Conservation (phyloP, 106 monocot genomes). For the Acanthochlamys bracteata region DNA sequence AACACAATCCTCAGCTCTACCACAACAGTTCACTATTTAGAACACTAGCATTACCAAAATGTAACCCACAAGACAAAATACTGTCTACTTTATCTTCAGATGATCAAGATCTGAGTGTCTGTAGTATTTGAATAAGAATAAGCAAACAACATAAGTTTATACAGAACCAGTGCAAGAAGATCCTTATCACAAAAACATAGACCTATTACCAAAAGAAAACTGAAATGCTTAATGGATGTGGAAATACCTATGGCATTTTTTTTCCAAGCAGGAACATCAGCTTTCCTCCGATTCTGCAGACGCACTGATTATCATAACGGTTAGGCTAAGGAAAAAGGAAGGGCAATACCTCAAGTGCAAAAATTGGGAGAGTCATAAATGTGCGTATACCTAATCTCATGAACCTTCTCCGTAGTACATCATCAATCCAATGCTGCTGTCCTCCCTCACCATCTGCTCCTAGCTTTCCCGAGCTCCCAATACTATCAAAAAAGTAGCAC, state of each 20-base stretch:
- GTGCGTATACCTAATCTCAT: slow-evolving; percentile 43
- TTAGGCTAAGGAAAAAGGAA: neutral
- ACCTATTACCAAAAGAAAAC: neutral
- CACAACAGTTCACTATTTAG: too few species aligned
- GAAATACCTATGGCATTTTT: slow-evolving; percentile 48
- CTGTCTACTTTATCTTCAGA: too few species aligned
- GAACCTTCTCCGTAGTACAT: slow-evolving; percentile 82
- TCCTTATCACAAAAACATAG: neutral
- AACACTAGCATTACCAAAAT: too few species aligned
- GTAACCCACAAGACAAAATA: too few species aligned
- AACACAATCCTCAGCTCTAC: too few species aligned
- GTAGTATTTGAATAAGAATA: too few species aligned
- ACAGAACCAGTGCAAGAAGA: neutral
- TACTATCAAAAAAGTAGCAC: slow-evolving; percentile 87
- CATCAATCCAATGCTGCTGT: slow-evolving; percentile 58
- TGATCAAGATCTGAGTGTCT: too few species aligned
- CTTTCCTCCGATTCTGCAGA: slow-evolving; percentile 59
- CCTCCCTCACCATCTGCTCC: slow-evolving; percentile 12
- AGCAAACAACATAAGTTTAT: too few species aligned
- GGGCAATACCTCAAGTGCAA: neutral
- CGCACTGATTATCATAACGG: slow-evolving; percentile 46
- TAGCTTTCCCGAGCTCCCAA: slow-evolving; percentile 12
- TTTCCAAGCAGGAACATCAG: slow-evolving; percentile 35
- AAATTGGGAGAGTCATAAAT: too few species aligned
- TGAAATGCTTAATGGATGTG: too few species aligned